Evolutionary conservation across 176 grass and related monocot genomes (phyloP).

Genomic region (Zizania latifolia): DNA sequence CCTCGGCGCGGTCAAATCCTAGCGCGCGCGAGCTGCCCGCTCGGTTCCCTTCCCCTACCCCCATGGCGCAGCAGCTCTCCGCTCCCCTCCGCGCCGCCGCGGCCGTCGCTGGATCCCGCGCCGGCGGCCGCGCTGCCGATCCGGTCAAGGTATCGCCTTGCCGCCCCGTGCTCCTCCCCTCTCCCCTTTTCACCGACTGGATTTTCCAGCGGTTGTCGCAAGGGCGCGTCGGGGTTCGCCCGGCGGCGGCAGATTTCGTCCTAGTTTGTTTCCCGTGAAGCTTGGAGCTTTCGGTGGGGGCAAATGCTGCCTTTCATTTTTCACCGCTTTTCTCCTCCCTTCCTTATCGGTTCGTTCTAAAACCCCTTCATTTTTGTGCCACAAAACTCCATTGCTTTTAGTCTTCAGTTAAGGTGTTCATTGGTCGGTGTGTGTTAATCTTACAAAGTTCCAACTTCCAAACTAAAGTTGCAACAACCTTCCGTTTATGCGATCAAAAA

Average conservation of each 20-base stretch:
- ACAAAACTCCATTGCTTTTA: not conserved
- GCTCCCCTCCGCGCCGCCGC: slow-evolving; percentile 52
- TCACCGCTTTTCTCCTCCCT: not conserved
- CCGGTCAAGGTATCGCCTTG: slow-evolving; percentile 48
- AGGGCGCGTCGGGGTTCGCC: not conserved
- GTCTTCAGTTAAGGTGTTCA: not conserved
- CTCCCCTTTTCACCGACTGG: not conserved
- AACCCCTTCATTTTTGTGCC: not conserved
- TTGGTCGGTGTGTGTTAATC: not conserved
- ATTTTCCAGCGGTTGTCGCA: not conserved
- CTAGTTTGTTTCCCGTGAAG: not conserved
- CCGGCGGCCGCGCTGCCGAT: slow-evolving; percentile 4
- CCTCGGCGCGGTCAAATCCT: slow-evolving; percentile 31
- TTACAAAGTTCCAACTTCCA: not conserved
- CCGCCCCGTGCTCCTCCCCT: not conserved
- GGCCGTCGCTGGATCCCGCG: slow-evolving; percentile 43
- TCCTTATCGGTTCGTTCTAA: not conserved
- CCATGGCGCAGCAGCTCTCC: slow-evolving; percentile 63
- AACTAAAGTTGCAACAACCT: no score
- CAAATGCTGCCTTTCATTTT: not conserved
- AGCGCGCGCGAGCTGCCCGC: not conserved
- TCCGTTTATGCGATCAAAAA: no score
- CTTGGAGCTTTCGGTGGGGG: not conserved
- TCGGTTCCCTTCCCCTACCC: no score
- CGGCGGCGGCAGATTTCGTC: not conserved